Evolutionary conservation across 2,329 filamentous ascomycete species (phyloP).

Genomic region (Colletotrichum gloeosporioides): DNA sequence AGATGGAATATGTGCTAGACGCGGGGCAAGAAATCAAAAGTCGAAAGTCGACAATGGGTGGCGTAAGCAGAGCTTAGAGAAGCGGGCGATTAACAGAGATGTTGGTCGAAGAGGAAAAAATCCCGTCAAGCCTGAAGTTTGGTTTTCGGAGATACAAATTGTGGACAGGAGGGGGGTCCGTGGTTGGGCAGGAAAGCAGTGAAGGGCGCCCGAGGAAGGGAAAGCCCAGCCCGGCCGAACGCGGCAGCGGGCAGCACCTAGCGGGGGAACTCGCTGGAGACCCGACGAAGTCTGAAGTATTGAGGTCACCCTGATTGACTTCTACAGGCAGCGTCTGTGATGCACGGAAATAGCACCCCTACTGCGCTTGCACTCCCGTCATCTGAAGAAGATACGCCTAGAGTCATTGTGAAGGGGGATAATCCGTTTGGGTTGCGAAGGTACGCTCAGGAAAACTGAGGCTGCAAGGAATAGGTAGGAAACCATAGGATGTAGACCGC

Average conservation of each 20-base stretch:
- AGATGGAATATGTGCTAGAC: constrained; percentile 7
- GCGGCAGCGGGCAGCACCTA: constrained; percentile 1
- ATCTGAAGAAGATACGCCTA: neutral
- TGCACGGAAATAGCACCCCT: neutral
- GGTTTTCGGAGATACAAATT: constrained; percentile 8
- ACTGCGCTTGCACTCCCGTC: neutral
- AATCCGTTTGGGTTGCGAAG: neutral
- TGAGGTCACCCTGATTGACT: neutral
- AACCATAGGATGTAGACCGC: neutral
- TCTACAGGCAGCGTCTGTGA: neutral
- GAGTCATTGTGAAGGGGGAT: neutral
- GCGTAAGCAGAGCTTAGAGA: neutral
- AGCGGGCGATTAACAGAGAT: neutral
- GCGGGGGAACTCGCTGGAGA: constrained; percentile 11
- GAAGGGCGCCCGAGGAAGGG: constrained; percentile 4
- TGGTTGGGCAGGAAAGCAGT: constrained; percentile 20
- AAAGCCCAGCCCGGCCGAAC: constrained; percentile 10
- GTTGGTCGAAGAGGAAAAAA: neutral
- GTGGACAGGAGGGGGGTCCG: constrained; percentile 14
- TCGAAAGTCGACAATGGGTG: neutral
- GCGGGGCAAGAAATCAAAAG: neutral
- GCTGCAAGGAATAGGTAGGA: neutral
- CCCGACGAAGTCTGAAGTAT: neutral
- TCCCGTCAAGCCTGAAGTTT: neutral
- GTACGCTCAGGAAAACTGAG: neutral